A percentile compares a stretch with the other conserved stretches of the same genome.
Conservation (phyloP, 768 basidiomycete genomes). For the Tylopilus balloui region DNA sequence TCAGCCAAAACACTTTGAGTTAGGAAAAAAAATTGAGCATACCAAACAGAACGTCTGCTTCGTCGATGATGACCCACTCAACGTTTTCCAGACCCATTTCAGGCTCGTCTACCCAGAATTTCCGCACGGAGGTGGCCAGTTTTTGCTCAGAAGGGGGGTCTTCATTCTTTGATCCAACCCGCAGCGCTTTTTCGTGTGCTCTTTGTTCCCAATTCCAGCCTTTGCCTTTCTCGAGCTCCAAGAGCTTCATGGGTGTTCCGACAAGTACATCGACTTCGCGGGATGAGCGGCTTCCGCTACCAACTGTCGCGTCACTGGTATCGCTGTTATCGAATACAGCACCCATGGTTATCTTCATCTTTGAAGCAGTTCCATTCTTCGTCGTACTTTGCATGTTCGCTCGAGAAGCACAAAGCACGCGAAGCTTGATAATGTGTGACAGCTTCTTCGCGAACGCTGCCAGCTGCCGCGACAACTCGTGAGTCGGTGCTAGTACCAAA, state of each 20-base stretch:
- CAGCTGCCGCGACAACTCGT: constrained; percentile 83
- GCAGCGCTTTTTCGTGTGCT: constrained; percentile 21
- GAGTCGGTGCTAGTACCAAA: constrained; percentile 81
- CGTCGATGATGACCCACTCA: constrained; percentile 89
- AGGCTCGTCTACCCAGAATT: constrained; percentile 44
- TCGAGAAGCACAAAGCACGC: constrained; percentile 66
- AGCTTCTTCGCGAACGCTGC: constrained; percentile 70
- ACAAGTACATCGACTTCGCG: constrained; percentile 52
- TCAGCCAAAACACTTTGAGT: neutral
- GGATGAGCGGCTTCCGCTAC: constrained; percentile 14
- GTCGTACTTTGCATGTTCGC: constrained; percentile 40
- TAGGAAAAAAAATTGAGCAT: constrained; percentile 15
- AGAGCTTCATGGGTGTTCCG: constrained; percentile 58
- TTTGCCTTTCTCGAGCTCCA: constrained; percentile 54
- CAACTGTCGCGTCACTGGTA: constrained; percentile 29
- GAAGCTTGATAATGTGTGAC: constrained; percentile 69
- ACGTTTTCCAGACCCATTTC: constrained; percentile 63
- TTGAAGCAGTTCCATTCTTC: constrained; percentile 40
- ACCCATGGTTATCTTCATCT: constrained; percentile 36
- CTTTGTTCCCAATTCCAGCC: constrained; percentile 47
- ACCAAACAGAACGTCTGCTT: constrained; percentile 91
- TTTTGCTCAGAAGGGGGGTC: constrained; percentile 15
- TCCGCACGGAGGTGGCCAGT: constrained; percentile 17
- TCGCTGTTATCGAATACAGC: constrained; percentile 18
- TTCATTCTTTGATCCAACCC: constrained; percentile 24